phyloP scores from a whole-genome alignment of 1,284 basidiomycete species.

The Cryptococcus wingfieldii region DNA sequence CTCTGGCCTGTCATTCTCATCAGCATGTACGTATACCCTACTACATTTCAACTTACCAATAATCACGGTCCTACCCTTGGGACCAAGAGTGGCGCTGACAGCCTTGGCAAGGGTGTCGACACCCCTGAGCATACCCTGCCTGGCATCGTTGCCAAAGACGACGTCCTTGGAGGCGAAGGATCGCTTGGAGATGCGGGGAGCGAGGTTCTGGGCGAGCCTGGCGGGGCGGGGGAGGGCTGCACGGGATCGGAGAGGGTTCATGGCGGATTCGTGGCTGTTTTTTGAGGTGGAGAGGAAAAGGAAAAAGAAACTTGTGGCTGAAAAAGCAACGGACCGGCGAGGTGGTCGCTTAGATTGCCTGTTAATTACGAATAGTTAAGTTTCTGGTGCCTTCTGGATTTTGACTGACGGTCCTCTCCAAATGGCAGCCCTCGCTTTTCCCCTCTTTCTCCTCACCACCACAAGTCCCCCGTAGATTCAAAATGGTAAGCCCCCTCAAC shows the following conservation, averaged over 20 bases:
- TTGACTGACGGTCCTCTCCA: background rate
- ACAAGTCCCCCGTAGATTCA: background rate
- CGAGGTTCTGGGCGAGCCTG: slow-evolving; percentile 50
- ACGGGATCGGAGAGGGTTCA: slow-evolving; percentile 38
- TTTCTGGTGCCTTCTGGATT: background rate
- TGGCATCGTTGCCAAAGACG: slow-evolving; percentile 92
- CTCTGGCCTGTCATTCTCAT: slow-evolving; percentile 57
- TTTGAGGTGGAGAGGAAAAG: slow-evolving; percentile 5
- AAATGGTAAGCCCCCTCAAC: background rate
- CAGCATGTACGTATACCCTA: background rate
- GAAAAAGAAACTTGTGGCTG: slow-evolving; percentile 1
- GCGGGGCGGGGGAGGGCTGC: slow-evolving; percentile 52
- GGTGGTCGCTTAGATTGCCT: background rate
- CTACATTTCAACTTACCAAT: slow-evolving; percentile 59
- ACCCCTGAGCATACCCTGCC: slow-evolving; percentile 89
- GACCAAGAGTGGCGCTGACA: slow-evolving; percentile 90
- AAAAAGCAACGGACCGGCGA: slow-evolving; percentile 1
- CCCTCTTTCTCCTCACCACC: background rate
- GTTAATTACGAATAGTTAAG: background rate
- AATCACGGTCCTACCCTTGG: slow-evolving; percentile 97
- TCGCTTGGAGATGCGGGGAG: slow-evolving; percentile 36
- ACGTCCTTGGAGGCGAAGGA: slow-evolving; percentile 85
- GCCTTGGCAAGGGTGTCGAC: slow-evolving; percentile 95
- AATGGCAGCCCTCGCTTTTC: background rate
- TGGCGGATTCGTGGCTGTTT: slow-evolving; percentile 17